Conservation (phyloP, 2,329 filamentous ascomycete genomes). For the Berkeleyomyces rouxiae region DNA sequence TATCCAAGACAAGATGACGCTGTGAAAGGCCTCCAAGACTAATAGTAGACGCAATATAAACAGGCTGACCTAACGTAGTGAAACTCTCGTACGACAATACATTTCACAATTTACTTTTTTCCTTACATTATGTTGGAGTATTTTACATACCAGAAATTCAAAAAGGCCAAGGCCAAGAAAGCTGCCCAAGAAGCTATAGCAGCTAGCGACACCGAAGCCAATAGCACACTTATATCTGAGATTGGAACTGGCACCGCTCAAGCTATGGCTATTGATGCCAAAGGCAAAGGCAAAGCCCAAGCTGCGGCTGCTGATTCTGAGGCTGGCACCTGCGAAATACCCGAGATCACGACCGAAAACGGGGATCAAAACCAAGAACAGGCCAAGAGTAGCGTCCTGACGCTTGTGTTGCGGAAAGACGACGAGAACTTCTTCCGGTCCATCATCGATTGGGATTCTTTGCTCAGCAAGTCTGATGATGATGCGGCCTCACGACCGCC, state of each 20-base stretch:
- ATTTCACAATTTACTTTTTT: neutral
- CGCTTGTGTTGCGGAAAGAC: conserved; percentile 32
- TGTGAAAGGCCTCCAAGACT: neutral
- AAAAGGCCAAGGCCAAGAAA: conserved; percentile 40
- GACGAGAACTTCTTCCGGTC: conserved; percentile 43
- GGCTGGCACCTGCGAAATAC: neutral
- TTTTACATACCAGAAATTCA: conserved; percentile 44
- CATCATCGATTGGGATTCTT: conserved; percentile 25
- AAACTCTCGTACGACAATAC: too few relatives aligned
- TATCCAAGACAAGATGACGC: neutral
- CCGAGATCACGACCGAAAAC: neutral
- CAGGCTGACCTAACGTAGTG: too few relatives aligned
- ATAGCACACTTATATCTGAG: neutral
- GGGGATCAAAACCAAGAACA: neutral
- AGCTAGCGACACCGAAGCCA: neutral
- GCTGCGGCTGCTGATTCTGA: neutral
- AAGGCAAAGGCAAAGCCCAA: conserved; percentile 7
- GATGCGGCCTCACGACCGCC: conserved; percentile 33
- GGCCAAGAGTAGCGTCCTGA: neutral
- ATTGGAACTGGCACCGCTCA: conserved; percentile 10
- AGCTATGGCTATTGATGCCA: conserved; percentile 14
- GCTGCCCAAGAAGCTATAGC: conserved; percentile 17
- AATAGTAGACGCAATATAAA: neutral
- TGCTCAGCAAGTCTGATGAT: conserved; percentile 17
- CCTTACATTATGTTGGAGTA: conserved; percentile 40